Percentiles rank a stretch among this genome's conserved stretches.
These are phyloP conservation scores for Fomitopsis pinicola DNA, from an alignment of 1,284 basidiomycete species.

Conservation along the genomic window DNA sequence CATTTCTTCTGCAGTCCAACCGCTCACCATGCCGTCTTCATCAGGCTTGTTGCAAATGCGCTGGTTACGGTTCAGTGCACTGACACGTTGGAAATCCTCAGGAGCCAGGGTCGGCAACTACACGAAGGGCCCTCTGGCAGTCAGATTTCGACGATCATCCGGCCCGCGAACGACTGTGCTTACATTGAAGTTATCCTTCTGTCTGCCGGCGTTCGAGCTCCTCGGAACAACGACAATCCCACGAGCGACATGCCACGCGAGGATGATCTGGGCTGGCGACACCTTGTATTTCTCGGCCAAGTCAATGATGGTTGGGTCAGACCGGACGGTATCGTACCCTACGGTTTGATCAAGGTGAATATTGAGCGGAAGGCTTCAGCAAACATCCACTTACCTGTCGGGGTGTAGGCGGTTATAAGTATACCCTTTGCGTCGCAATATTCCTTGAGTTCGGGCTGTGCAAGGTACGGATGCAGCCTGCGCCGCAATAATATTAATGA, in stretches of 20 bases:
- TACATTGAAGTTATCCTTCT: conserved; percentile 42
- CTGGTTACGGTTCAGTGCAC: conserved; percentile 51
- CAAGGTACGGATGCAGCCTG: conserved; percentile 49
- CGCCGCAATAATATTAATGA: conserved; percentile 30
- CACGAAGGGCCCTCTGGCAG: neutral
- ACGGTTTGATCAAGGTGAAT: neutral
- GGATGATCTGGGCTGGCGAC: conserved; percentile 36
- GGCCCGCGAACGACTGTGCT: conserved; percentile 4
- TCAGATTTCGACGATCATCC: neutral
- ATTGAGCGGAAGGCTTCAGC: neutral
- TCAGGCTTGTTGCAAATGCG: conserved; percentile 25
- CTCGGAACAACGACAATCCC: conserved; percentile 37
- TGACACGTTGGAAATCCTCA: conserved; percentile 43
- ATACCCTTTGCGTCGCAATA: conserved; percentile 60
- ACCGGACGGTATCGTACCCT: conserved; percentile 38
- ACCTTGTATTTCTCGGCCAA: conserved; percentile 41
- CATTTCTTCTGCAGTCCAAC: conserved; percentile 46
- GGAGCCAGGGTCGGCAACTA: conserved; percentile 41
- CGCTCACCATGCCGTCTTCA: conserved; percentile 35
- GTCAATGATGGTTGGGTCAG: conserved; percentile 35
- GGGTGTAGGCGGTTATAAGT: conserved; percentile 62
- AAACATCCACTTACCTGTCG: conserved; percentile 40
- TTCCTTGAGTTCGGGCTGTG: conserved; percentile 50
- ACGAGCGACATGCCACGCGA: conserved; percentile 43
- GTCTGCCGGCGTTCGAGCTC: conserved; percentile 35